A percentile compares a stretch with the other conserved stretches of the same genome.
Evolutionary conservation across 2,329 filamentous ascomycete genomes (phyloP).

Genomic region (Lecanoromycetidae sp.): DNA sequence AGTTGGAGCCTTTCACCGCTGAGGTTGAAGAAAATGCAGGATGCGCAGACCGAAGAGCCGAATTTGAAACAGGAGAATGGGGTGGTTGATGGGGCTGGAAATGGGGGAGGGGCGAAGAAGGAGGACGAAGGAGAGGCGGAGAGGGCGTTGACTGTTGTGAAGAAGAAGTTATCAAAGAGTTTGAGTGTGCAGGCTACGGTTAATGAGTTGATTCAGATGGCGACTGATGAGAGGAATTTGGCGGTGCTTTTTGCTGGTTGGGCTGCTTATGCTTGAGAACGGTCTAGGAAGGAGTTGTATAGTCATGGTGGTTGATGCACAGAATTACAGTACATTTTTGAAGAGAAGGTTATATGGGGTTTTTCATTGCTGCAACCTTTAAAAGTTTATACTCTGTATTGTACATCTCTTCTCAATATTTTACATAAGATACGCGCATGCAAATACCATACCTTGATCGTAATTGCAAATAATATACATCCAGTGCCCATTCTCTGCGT

Average conservation of each 20-base stretch:
- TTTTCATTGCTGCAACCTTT: background rate
- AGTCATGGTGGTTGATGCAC: too few relatives aligned
- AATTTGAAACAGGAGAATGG: too few relatives aligned
- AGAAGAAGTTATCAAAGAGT: conserved; percentile 90
- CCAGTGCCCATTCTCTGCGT: too few relatives aligned
- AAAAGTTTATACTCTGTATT: background rate
- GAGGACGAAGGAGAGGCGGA: conserved; percentile 70
- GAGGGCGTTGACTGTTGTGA: conserved; percentile 78
- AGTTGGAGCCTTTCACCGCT: conserved; percentile 79
- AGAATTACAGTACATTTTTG: too few relatives aligned
- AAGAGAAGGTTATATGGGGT: background rate
- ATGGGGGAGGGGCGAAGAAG: conserved; percentile 32
- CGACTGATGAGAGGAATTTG: conserved; percentile 82
- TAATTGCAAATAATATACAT: too few relatives aligned
- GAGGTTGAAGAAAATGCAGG: conserved; percentile 54
- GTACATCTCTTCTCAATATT: background rate
- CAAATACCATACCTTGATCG: too few relatives aligned
- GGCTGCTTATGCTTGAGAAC: conserved; percentile 33
- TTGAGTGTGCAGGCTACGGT: conserved; percentile 90
- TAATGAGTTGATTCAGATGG: conserved; percentile 92
- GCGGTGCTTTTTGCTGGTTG: conserved; percentile 72
- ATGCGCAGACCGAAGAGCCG: conserved; percentile 30
- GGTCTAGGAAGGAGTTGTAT: background rate
- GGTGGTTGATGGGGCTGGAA: conserved; percentile 19
- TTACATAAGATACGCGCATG: too few relatives aligned